Conservation (phyloP, 2,329 filamentous ascomycete species). For the Plenodomus lindquistii region DNA sequence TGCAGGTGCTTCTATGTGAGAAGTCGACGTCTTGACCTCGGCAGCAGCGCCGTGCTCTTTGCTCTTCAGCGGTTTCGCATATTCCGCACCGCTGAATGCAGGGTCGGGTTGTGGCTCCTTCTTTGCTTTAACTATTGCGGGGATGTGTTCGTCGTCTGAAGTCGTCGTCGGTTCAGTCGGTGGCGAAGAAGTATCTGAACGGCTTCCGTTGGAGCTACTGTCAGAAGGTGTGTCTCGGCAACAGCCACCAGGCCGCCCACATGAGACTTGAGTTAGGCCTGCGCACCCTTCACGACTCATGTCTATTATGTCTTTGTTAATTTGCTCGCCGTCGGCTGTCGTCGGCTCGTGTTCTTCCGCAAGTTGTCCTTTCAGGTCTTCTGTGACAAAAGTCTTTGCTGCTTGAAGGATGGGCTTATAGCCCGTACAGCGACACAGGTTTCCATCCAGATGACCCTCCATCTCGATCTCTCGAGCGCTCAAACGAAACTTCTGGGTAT, state of each 20-base stretch:
- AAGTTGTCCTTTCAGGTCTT: conserved; percentile 51
- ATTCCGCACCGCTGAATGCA: conserved; percentile 34
- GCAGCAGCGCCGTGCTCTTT: conserved; percentile 26
- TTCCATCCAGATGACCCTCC: conserved; percentile 75
- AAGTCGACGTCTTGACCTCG: conserved; percentile 57
- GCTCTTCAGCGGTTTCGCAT: conserved; percentile 42
- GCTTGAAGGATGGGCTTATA: conserved; percentile 92
- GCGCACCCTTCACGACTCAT: conserved; percentile 27
- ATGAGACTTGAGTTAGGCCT: conserved; percentile 34
- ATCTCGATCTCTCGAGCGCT: conserved; percentile 43
- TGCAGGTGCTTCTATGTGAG: conserved; percentile 38
- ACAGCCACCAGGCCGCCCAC: conserved; percentile 44
- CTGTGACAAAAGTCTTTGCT: conserved; percentile 79
- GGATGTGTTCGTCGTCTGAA: conserved; percentile 34
- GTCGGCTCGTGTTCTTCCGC: conserved; percentile 50
- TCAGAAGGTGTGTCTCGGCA: conserved; percentile 41
- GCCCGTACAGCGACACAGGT: conserved; percentile 90
- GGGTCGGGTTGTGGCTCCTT: conserved; percentile 25
- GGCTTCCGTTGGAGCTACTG: conserved; percentile 31
- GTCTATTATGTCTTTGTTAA: conserved; percentile 32
- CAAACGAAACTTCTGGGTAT: conserved; percentile 39
- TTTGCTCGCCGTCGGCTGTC: conserved; percentile 53
- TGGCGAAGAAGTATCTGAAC: conserved; percentile 31
- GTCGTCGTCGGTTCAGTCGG: conserved; percentile 31
- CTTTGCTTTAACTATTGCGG: conserved; percentile 26